Evolutionary conservation across 192 early-diverging fungal species (phyloP).

Genomic region (Lobosporangium transversale): DNA sequence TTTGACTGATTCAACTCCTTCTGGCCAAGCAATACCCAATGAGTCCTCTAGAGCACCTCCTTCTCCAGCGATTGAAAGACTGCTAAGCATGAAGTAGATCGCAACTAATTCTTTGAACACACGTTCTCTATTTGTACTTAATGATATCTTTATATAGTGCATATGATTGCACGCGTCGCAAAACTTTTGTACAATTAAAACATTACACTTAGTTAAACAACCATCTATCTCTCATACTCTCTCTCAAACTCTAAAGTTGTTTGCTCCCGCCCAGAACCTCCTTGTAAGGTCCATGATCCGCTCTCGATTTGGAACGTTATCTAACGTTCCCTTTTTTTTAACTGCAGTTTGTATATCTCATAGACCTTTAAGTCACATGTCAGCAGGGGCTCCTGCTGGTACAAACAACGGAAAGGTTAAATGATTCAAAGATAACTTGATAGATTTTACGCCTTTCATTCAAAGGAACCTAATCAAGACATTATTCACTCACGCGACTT

Average conservation of each 20-base stretch:
- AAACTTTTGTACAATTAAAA: not conserved
- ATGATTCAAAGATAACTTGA: too few relatives aligned
- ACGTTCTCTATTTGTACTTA: too few relatives aligned
- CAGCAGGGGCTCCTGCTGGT: too few relatives aligned
- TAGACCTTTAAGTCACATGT: too few relatives aligned
- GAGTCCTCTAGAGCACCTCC: not conserved
- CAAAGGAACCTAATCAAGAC: too few relatives aligned
- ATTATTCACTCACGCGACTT: not conserved
- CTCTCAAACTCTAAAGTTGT: not conserved
- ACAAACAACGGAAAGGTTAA: too few relatives aligned
- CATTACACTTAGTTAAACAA: not conserved
- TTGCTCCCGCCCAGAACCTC: constrained; percentile 43
- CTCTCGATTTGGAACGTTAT: constrained; percentile 39
- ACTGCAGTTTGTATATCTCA: not conserved
- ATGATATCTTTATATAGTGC: too few relatives aligned
- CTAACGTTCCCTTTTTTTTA: not conserved
- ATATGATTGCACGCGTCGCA: not conserved
- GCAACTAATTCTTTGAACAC: not conserved
- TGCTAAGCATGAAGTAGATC: constrained; percentile 30
- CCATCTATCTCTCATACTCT: not conserved
- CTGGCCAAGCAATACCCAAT: not conserved
- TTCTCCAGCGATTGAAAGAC: constrained; percentile 28
- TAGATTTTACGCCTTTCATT: too few relatives aligned
- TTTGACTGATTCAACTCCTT: constrained; percentile 1
- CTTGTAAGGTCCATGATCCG: constrained; percentile 47